These are phyloP conservation scores for Platanthera zijinensis DNA, from an alignment of 106 monocot genomes.

Conservation along the genomic window DNA sequence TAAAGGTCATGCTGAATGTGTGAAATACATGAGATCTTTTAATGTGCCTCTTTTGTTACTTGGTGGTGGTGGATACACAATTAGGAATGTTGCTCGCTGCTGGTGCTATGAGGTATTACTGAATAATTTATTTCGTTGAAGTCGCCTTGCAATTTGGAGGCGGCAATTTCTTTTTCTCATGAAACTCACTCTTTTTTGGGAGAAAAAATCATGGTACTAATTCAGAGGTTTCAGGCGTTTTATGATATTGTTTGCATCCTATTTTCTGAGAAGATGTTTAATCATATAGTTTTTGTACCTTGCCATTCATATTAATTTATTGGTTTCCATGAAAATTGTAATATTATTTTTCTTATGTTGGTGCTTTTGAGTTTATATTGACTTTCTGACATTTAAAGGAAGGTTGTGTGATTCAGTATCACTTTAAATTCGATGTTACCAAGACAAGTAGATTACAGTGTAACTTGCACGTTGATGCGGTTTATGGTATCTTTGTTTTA, in stretches of 20 bases:
- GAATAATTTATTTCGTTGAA: background rate
- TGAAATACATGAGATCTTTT: conserved; percentile 64
- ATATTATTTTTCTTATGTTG: background rate
- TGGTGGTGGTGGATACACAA: conserved; percentile 76
- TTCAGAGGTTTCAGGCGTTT: background rate
- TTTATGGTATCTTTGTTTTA: background rate
- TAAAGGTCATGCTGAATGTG: conserved; percentile 62
- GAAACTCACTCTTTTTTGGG: background rate
- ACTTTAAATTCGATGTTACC: background rate
- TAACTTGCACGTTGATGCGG: background rate
- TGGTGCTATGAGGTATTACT: conserved; percentile 64
- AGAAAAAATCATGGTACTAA: background rate
- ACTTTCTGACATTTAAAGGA: background rate
- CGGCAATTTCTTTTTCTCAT: background rate
- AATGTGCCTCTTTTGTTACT: conserved; percentile 58
- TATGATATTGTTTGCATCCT: background rate
- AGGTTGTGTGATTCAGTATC: background rate
- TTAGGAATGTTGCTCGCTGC: conserved; percentile 68
- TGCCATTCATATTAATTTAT: background rate
- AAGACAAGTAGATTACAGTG: background rate
- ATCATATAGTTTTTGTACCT: background rate
- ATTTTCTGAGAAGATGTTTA: background rate
- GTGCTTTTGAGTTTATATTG: background rate
- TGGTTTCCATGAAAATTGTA: background rate
- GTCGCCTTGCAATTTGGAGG: background rate